Conservation (phyloP, 2,329 filamentous ascomycete genomes). For the Fonsecaea monophora region DNA sequence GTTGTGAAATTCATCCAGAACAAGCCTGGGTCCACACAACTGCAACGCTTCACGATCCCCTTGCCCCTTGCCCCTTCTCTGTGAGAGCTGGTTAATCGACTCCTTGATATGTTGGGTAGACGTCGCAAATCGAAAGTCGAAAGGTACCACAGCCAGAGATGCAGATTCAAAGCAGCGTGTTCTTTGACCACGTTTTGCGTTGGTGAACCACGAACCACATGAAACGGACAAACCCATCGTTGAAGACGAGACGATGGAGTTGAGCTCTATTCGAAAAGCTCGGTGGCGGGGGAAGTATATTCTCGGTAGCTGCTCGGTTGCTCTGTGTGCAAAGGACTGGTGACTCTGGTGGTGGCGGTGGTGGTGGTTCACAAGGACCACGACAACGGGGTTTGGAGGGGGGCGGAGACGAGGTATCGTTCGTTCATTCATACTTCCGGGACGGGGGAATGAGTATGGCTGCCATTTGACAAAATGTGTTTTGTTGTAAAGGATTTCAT, state of each 20-base stretch:
- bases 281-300: neutral
- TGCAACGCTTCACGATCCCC: neutral
- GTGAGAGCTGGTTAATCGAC: neutral
- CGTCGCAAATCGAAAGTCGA: neutral
- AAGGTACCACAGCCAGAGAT: neutral
- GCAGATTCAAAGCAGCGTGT: neutral
- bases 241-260: neutral
- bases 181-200: neutral
- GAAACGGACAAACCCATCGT: neutral
- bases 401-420: neutral
- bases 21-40: neutral
- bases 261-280: neutral
- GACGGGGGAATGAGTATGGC: neutral
- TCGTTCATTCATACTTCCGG: neutral
- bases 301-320: neutral
- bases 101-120: neutral
- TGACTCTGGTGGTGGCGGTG: neutral
- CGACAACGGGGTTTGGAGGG: neutral
- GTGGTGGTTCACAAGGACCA: neutral
- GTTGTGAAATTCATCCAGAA: neutral
- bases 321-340: neutral
- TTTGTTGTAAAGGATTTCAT: constrained; percentile 14
- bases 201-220: neutral
- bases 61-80: neutral
- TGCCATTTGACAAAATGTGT: too few relatives aligned